A percentile compares a stretch with the other conserved stretches of the same genome.
These are phyloP conservation scores for Tuber magnatum DNA, from an alignment of 495 filamentous ascomycete genomes.

Conservation along the genomic window DNA sequence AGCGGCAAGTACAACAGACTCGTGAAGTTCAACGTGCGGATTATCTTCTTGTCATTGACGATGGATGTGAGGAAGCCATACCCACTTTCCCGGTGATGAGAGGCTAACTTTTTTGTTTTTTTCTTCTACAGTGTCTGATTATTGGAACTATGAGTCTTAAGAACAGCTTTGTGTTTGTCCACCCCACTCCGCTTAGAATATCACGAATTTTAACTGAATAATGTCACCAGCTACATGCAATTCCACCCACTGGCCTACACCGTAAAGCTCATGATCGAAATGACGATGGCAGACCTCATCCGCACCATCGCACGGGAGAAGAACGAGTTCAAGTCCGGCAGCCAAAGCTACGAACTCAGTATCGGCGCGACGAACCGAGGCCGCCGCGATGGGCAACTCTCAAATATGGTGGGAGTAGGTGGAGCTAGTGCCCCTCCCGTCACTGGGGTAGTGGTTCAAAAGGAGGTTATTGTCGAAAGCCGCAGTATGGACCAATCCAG, in stretches of 20 bases:
- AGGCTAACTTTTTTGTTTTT: neutral
- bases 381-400: neutral
- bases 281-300: slow-evolving; percentile 50
- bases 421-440: neutral
- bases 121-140: slow-evolving; percentile 21
- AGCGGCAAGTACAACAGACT: slow-evolving; percentile 46
- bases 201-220: slow-evolving; percentile 6
- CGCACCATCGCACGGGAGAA: slow-evolving; percentile 32
- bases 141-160: slow-evolving; percentile 33
- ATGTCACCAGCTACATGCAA: slow-evolving; percentile 45
- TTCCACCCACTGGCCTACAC: slow-evolving; percentile 51
- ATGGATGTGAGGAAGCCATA: slow-evolving; percentile 44
- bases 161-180: slow-evolving; percentile 27
- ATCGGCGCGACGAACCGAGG: neutral
- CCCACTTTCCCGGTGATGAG: neutral
- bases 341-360: slow-evolving; percentile 22
- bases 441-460: slow-evolving; percentile 28
- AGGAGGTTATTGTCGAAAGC: slow-evolving; percentile 32
- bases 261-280: slow-evolving; percentile 52
- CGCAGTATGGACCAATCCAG: slow-evolving; percentile 20
- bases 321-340: slow-evolving; percentile 19
- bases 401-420: slow-evolving; percentile 1
- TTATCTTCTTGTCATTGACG: slow-evolving; percentile 45
- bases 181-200: neutral
- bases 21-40: slow-evolving; percentile 46